Conservation (phyloP, 495 filamentous ascomycete genomes). For the Niebla homalea region DNA sequence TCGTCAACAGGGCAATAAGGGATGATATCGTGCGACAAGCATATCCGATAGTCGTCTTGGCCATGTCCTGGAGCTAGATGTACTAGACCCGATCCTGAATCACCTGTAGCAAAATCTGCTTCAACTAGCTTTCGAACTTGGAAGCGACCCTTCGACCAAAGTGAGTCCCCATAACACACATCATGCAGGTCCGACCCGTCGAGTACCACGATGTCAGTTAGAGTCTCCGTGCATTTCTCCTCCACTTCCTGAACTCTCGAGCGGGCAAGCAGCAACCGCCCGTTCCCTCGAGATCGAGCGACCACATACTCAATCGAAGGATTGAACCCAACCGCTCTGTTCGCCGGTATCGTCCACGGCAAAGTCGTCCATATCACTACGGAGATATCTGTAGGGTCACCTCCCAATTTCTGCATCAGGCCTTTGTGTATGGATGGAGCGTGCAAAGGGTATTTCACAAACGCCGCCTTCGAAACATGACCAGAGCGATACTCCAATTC, state of each 20-base stretch:
- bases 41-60: slow-evolving; percentile 89
- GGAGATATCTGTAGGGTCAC: slow-evolving; percentile 32
- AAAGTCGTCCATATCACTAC: slow-evolving; percentile 96
- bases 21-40: slow-evolving; percentile 47
- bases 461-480: slow-evolving; percentile 67
- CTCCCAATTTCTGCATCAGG: slow-evolving; percentile 28
- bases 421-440: slow-evolving; percentile 18
- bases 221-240: slow-evolving; percentile 28
- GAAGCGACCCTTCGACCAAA: slow-evolving; percentile 25
- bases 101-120: slow-evolving; percentile 73
- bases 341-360: slow-evolving; percentile 93
- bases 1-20: slow-evolving; percentile 73
- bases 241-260: slow-evolving; percentile 46
- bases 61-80: slow-evolving; percentile 92
- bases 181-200: slow-evolving; percentile 51
- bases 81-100: slow-evolving; percentile 83
- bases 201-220: slow-evolving; percentile 42
- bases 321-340: slow-evolving; percentile 73
- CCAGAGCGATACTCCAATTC: slow-evolving; percentile 89
- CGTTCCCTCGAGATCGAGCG: slow-evolving; percentile 39
- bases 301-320: slow-evolving; percentile 60
- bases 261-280: slow-evolving; percentile 52
- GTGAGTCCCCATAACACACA: slow-evolving; percentile 51
- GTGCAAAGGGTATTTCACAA: slow-evolving; percentile 63
- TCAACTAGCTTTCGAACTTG: slow-evolving; percentile 53